Conservation (phyloP, 106 monocot species). For the Iris macrosiphon region DNA sequence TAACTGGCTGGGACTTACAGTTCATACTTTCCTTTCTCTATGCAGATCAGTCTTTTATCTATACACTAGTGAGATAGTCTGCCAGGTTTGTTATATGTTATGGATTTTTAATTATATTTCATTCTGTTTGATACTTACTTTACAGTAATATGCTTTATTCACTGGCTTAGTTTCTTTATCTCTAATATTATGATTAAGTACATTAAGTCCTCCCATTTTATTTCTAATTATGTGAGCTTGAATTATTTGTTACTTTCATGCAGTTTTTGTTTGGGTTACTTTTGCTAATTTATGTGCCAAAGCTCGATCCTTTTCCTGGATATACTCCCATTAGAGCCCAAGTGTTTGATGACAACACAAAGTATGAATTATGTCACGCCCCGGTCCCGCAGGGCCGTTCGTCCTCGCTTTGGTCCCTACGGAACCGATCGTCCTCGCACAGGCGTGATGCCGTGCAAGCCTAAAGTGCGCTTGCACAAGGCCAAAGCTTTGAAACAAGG, state of each 20-base stretch:
- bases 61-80: conserved; percentile 54
- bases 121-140: too few relatives aligned
- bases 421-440: too few relatives aligned
- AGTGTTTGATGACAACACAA: conserved; percentile 30
- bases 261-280: conserved; percentile 83
- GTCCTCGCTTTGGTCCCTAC: too few relatives aligned
- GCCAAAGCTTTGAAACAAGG: too few relatives aligned
- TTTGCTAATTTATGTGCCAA: conserved; percentile 60
- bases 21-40: too few relatives aligned
- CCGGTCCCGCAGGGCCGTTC: too few relatives aligned
- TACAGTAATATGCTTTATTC: not conserved
- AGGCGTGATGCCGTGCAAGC: too few relatives aligned
- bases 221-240: not conserved
- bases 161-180: not conserved
- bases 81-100: conserved; percentile 45
- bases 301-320: conserved; percentile 75
- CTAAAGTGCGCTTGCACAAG: too few relatives aligned
- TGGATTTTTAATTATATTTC: too few relatives aligned
- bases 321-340: conserved; percentile 57
- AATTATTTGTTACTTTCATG: conserved; percentile 15
- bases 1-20: too few relatives aligned
- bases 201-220: not conserved
- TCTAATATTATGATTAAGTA: not conserved
- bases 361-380: too few relatives aligned
- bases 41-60: conserved; percentile 69